A percentile compares a stretch with the other conserved stretches of the same genome.
phyloP scores from a whole-genome alignment of 2,329 filamentous ascomycete species.

The Ilyonectria robusta region DNA sequence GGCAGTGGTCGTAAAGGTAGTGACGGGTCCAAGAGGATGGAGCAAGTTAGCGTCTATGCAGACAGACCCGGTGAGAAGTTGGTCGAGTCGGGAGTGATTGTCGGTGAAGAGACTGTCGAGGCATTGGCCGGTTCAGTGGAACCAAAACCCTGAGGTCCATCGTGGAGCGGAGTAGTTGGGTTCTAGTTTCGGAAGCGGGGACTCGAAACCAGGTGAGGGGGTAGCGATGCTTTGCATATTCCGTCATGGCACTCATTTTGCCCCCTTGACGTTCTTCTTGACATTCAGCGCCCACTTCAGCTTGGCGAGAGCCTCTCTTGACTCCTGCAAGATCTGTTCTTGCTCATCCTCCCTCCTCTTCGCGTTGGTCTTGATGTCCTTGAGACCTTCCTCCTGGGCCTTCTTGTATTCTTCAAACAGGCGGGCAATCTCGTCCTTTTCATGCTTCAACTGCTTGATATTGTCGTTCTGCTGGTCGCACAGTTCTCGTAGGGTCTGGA shows the following conservation, averaged over 20 bases:
- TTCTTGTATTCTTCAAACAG: slow-evolving; percentile 76
- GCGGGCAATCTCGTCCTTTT: slow-evolving; percentile 73
- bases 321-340: slow-evolving; percentile 69
- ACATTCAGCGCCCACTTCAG: slow-evolving; percentile 81
- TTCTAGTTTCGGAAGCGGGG: background rate
- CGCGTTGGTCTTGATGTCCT: slow-evolving; percentile 71
- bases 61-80: slow-evolving; percentile 6
- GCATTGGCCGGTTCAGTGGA: background rate
- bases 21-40: slow-evolving; percentile 29
- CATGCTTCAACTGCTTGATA: slow-evolving; percentile 70
- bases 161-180: background rate
- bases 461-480: slow-evolving; percentile 82
- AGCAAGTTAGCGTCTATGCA: slow-evolving; percentile 14
- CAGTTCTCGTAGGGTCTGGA: slow-evolving; percentile 75
- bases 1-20: slow-evolving; percentile 37
- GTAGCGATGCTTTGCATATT: background rate
- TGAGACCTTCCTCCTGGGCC: slow-evolving; percentile 73
- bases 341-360: slow-evolving; percentile 73
- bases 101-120: background rate
- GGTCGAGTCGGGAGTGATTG: background rate
- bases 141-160: background rate
- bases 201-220: background rate
- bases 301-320: slow-evolving; percentile 74
- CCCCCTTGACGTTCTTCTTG: slow-evolving; percentile 72
- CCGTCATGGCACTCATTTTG: slow-evolving; percentile 57